Evolutionary conservation across 2,329 filamentous ascomycete species (phyloP).

Genomic region (Cytospora paraplurivora): DNA sequence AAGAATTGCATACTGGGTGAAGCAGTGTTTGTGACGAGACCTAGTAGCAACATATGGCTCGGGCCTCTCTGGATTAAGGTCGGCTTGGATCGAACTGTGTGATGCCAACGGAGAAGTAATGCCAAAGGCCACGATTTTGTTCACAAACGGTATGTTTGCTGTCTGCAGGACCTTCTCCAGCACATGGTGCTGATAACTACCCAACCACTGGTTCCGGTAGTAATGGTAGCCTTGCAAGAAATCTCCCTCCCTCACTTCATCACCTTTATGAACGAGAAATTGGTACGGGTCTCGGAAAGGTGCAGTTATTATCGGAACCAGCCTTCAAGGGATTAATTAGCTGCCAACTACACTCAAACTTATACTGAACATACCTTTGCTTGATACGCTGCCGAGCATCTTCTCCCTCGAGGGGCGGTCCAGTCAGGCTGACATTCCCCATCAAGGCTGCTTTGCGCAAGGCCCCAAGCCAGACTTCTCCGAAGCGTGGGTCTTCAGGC

Average conservation of each 20-base stretch:
- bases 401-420: not conserved
- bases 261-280: fast-evolving
- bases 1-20: not conserved
- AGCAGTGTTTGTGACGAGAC: not conserved
- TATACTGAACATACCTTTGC: not conserved
- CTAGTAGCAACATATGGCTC: not conserved
- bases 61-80: not conserved
- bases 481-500: not conserved
- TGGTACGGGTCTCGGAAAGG: not conserved
- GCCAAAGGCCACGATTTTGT: not conserved
- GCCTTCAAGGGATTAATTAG: not conserved
- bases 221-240: not conserved
- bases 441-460: not conserved
- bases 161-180: not conserved
- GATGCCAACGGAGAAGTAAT: not conserved
- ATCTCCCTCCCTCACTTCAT: fast-evolving
- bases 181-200: not conserved
- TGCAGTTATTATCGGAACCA: not conserved
- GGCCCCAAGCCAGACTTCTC: not conserved
- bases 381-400: not conserved
- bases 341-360: not conserved
- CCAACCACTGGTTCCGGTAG: not conserved
- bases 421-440: not conserved
- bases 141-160: not conserved
- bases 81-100: fast-evolving